Conservation (phyloP, 768 basidiomycete genomes). For the Bullera alba region DNA sequence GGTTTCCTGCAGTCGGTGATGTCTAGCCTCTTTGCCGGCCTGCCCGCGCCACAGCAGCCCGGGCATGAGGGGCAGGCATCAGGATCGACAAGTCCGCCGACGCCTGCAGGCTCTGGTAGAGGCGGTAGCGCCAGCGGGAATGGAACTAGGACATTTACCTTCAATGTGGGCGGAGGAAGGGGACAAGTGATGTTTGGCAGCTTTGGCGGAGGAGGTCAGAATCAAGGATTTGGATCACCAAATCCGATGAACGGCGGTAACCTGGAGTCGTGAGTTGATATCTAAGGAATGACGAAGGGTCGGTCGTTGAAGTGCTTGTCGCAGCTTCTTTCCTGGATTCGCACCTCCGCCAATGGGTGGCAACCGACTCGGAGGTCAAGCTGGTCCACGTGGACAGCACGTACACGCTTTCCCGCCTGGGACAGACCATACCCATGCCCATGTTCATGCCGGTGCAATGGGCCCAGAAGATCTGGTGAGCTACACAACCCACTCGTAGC, state of each 20-base stretch:
- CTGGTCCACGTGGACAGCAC: background rate
- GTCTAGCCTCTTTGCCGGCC: too few relatives aligned
- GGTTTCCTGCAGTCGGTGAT: too few relatives aligned
- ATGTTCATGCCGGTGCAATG: background rate
- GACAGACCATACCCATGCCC: too few relatives aligned
- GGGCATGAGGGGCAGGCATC: too few relatives aligned
- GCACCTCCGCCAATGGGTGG: background rate
- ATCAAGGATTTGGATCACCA: constrained; percentile 12
- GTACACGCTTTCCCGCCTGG: too few relatives aligned
- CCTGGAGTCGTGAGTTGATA: constrained; percentile 11
- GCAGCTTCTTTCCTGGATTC: constrained; percentile 18
- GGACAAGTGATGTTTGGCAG: constrained; percentile 29
- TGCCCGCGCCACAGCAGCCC: too few relatives aligned
- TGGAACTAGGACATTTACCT: constrained; percentile 19
- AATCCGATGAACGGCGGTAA: constrained; percentile 9
- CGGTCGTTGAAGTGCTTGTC: background rate
- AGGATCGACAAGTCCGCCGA: too few relatives aligned
- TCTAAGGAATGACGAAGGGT: background rate
- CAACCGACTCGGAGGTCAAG: background rate
- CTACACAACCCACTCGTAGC: background rate
- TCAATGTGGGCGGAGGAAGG: constrained; percentile 32
- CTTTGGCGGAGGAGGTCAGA: constrained; percentile 6
- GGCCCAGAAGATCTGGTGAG: background rate
- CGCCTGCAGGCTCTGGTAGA: background rate
- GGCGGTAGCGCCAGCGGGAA: background rate